These are phyloP conservation scores for Epichloe coenophiala DNA, from an alignment of 2,329 filamentous ascomycete species.

Conservation along the genomic window DNA sequence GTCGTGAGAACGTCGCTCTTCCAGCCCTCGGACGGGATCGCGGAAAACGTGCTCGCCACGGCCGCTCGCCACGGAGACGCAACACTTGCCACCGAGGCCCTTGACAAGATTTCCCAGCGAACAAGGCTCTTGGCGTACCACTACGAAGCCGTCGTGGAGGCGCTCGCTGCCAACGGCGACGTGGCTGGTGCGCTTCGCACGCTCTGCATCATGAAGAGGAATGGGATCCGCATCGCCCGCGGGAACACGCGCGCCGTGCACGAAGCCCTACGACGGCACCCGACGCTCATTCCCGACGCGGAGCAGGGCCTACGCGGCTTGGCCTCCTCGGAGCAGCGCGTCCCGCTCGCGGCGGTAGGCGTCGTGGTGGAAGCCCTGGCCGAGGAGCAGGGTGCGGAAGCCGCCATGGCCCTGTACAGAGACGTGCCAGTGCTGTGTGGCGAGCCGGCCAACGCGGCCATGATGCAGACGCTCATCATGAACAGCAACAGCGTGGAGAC, in stretches of 20 bases:
- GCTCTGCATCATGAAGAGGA: constrained; percentile 57
- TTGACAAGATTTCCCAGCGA: constrained; percentile 31
- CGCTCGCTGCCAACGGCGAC: constrained; percentile 49
- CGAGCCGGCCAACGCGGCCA: constrained; percentile 12
- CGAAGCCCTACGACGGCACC: constrained; percentile 34
- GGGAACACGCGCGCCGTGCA: constrained; percentile 53
- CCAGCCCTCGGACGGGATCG: constrained; percentile 42
- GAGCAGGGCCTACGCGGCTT: constrained; percentile 45
- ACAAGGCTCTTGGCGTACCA: constrained; percentile 50
- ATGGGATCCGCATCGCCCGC: constrained; percentile 35
- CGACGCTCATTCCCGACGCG: constrained; percentile 33
- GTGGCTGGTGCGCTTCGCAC: constrained; percentile 53
- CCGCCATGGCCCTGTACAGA: constrained; percentile 20
- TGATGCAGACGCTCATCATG: constrained; percentile 19
- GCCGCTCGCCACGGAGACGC: constrained; percentile 58
- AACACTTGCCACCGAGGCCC: constrained; percentile 54
- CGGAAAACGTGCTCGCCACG: constrained; percentile 56
- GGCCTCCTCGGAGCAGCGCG: constrained; percentile 14
- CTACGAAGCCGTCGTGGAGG: constrained; percentile 66
- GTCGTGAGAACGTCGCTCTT: constrained; percentile 35
- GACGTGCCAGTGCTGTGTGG: constrained; percentile 17
- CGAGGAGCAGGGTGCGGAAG: constrained; percentile 15
- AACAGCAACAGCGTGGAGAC: constrained; percentile 14
- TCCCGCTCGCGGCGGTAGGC: constrained; percentile 23
- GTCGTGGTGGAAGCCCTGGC: constrained; percentile 23